Conservation (phyloP, 352 stramenopile species). For the Phytopythium montanum region DNA sequence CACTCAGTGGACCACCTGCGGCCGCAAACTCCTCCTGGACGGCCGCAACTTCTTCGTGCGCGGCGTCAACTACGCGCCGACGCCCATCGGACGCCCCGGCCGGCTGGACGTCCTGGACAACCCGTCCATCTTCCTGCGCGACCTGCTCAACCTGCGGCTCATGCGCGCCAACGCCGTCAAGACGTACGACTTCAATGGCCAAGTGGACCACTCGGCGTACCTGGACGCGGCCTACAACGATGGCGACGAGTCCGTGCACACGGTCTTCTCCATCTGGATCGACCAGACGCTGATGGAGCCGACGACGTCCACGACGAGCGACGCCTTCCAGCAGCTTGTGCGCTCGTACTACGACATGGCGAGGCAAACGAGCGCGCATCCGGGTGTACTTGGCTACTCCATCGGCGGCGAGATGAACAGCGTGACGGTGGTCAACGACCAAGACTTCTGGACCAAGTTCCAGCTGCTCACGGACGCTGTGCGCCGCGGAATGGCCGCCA, state of each 20-base stretch:
- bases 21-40: constrained; percentile 59
- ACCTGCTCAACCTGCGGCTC: constrained; percentile 60
- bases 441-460: constrained; percentile 66
- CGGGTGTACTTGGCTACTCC: constrained; percentile 65
- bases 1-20: constrained; percentile 57
- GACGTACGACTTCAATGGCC: constrained; percentile 62
- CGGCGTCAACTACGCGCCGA: constrained; percentile 71
- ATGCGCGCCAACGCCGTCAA: constrained; percentile 76
- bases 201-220: constrained; percentile 43
- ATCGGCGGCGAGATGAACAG: constrained; percentile 78
- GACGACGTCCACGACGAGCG: constrained; percentile 16
- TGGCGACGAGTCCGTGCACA: constrained; percentile 52
- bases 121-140: constrained; percentile 47
- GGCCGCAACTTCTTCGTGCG: constrained; percentile 61
- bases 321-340: constrained; percentile 42
- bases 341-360: constrained; percentile 65
- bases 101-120: constrained; percentile 56
- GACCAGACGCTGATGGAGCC: constrained; percentile 51
- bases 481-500: constrained; percentile 40
- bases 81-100: constrained; percentile 48
- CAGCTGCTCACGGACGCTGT: constrained; percentile 41
- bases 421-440: constrained; percentile 45
- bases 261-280: constrained; percentile 76
- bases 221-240: constrained; percentile 64
- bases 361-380: constrained; percentile 40